Percentiles rank a stretch among this genome's conserved stretches.
These are phyloP conservation scores for Boletus rex-veris DNA, from an alignment of 768 basidiomycete genomes.

Conservation along the genomic window DNA sequence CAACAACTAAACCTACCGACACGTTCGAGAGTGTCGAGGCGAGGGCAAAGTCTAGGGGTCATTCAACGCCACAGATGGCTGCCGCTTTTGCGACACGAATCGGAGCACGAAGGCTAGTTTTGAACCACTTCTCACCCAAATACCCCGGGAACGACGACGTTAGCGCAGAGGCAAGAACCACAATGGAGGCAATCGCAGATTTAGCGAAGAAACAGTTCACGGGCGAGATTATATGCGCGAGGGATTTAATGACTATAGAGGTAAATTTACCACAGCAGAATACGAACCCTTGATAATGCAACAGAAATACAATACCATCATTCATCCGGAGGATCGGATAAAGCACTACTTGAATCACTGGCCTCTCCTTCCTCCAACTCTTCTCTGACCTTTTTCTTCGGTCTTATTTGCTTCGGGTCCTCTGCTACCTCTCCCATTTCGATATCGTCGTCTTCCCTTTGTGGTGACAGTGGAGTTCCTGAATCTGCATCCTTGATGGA, in stretches of 20 bases:
- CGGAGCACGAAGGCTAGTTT: slow-evolving; percentile 55
- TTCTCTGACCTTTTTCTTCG: slow-evolving; percentile 57
- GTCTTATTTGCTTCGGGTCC: slow-evolving; percentile 45
- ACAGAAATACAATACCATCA: slow-evolving; percentile 24
- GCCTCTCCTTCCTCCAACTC: slow-evolving; percentile 88
- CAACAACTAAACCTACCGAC: slow-evolving; percentile 55
- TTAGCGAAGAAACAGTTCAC: slow-evolving; percentile 55
- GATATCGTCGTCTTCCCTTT: slow-evolving; percentile 60
- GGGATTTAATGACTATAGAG: slow-evolving; percentile 72
- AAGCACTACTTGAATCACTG: slow-evolving; percentile 72
- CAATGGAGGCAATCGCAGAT: slow-evolving; percentile 61
- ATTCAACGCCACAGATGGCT: slow-evolving; percentile 91
- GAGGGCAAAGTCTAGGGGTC: slow-evolving; percentile 71
- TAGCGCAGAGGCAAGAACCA: slow-evolving; percentile 42
- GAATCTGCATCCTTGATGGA: slow-evolving; percentile 32
- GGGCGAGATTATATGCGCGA: slow-evolving; percentile 62
- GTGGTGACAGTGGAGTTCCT: slow-evolving; percentile 27
- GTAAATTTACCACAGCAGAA: slow-evolving; percentile 37
- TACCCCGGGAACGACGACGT: slow-evolving; percentile 66
- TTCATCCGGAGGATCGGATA: slow-evolving; percentile 73
- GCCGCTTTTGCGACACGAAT: slow-evolving; percentile 72
- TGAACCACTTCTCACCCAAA: slow-evolving; percentile 85
- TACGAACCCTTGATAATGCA: slow-evolving; percentile 10
- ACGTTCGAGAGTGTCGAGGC: slow-evolving; percentile 59
- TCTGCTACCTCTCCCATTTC: slow-evolving; percentile 93